A percentile compares a stretch with the other conserved stretches of the same genome.
Evolutionary conservation across 352 stramenopile species (phyloP).

Genomic region (Bremia lactucae): DNA sequence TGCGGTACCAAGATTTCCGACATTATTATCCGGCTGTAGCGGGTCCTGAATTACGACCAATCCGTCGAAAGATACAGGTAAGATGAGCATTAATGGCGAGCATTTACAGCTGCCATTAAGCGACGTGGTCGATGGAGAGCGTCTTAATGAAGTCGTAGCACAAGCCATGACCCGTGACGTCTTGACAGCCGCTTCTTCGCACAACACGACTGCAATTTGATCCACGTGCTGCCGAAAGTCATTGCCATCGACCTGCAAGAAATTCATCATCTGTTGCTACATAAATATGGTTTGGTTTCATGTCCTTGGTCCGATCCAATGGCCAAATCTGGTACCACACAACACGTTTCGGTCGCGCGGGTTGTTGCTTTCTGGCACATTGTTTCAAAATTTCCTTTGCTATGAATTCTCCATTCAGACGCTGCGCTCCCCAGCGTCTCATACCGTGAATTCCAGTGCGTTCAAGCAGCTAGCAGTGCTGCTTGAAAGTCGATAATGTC

Average conservation of each 20-base stretch:
- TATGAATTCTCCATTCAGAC: conserved; percentile 34
- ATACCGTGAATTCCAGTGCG: conserved; percentile 21
- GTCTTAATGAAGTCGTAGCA: conserved; percentile 12
- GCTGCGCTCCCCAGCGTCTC: conserved; percentile 40
- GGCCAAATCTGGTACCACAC: conserved; percentile 30
- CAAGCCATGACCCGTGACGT: conserved; percentile 9
- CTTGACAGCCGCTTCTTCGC: conserved; percentile 11
- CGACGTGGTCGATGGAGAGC: conserved; percentile 12
- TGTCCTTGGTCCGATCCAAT: conserved; percentile 19
- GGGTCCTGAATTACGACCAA: conserved; percentile 62
- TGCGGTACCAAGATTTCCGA: conserved; percentile 79
- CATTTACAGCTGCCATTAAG: conserved; percentile 5
- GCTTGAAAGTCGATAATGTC: conserved; percentile 19
- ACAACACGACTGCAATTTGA: conserved; percentile 35
- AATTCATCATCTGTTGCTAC: conserved; percentile 79
- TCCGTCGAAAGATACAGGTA: conserved; percentile 24
- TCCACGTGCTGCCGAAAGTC: conserved; percentile 72
- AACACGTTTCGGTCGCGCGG: conserved; percentile 19
- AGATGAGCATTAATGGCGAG: conserved; percentile 8
- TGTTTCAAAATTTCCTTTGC: conserved; percentile 46
- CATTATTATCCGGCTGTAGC: conserved; percentile 61
- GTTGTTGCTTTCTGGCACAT: conserved; percentile 25
- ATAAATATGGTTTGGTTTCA: conserved; percentile 36
- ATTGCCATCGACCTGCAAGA: conserved; percentile 77
- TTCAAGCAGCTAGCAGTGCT: conserved; percentile 1